Evolutionary conservation across 169 alveolate genomes (phyloP).

Genomic region (Plasmodium yoelii): DNA sequence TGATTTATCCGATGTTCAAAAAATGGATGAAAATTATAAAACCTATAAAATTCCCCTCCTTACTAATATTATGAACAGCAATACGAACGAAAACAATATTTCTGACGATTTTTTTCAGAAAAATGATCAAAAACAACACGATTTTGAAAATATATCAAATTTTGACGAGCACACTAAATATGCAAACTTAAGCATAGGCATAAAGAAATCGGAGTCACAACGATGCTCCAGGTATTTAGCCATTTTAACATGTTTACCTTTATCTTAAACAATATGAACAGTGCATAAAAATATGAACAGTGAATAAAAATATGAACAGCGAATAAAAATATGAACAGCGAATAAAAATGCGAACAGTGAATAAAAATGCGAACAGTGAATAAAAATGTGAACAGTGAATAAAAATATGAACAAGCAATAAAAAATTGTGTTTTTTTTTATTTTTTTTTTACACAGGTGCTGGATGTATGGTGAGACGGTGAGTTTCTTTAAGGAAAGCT

Average conservation of each 20-base stretch:
- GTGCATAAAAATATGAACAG: no score
- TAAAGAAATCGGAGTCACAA: slow-evolving; percentile 10
- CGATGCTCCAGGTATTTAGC: slow-evolving; percentile 36
- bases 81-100: background rate
- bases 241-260: background rate
- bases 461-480: slow-evolving; percentile 70
- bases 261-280: no score
- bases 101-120: slow-evolving; percentile 21
- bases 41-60: slow-evolving; percentile 48
- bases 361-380: no score
- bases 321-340: no score
- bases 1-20: slow-evolving; percentile 10
- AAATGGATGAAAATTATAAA: slow-evolving; percentile 26
- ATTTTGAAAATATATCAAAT: slow-evolving; percentile 10
- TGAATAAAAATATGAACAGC: no score
- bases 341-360: no score
- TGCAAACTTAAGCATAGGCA: slow-evolving; percentile 47
- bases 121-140: background rate
- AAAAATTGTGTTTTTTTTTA: no score
- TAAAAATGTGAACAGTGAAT: no score
- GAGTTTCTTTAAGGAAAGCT: slow-evolving; percentile 40
- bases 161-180: slow-evolving; percentile 11
- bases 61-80: background rate
- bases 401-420: no score
- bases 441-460: slow-evolving; percentile 35